phyloP scores from a whole-genome alignment of 140 eudicot genomes.

The Flaveria floridana region DNA sequence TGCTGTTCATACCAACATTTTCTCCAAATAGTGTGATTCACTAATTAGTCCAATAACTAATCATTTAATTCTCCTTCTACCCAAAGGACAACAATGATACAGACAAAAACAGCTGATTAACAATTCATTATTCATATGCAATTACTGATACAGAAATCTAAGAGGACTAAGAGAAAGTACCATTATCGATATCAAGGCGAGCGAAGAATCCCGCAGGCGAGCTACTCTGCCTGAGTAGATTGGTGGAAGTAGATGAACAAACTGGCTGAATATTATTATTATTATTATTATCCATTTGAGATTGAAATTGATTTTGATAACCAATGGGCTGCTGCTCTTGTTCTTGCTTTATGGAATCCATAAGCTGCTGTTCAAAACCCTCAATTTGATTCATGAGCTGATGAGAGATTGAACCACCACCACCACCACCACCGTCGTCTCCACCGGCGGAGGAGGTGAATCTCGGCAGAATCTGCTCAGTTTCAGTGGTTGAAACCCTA shows the following conservation, averaged over 20 bases:
- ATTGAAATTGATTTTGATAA: constrained; percentile 38
- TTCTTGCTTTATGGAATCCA: constrained; percentile 52
- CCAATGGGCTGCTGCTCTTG: constrained; percentile 22
- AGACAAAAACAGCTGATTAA: constrained; percentile 1
- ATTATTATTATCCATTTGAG: constrained; percentile 29
- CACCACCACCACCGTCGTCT: no score
- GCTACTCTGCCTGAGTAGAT: constrained; percentile 72
- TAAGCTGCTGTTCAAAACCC: constrained; percentile 28
- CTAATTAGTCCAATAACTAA: no score
- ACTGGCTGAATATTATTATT: not conserved
- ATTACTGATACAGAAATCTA: constrained; percentile 12
- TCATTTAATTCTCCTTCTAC: constrained; percentile 19
- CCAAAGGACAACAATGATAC: constrained; percentile 1
- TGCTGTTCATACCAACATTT: constrained; percentile 10
- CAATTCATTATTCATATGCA: constrained; percentile 15
- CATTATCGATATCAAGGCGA: constrained; percentile 54
- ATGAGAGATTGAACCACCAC: constrained; percentile 19
- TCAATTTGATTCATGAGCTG: constrained; percentile 22
- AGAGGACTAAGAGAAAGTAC: constrained; percentile 33
- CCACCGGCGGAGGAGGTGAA: constrained; percentile 6
- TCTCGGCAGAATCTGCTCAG: constrained; percentile 23
- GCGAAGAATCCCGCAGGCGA: constrained; percentile 85
- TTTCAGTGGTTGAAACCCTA: constrained; percentile 44
- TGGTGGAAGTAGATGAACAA: constrained; percentile 26
- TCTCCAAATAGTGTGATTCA: constrained; percentile 23